Evolutionary conservation across 2,329 filamentous ascomycete genomes (phyloP).

Genomic region (Xylogone sp.): DNA sequence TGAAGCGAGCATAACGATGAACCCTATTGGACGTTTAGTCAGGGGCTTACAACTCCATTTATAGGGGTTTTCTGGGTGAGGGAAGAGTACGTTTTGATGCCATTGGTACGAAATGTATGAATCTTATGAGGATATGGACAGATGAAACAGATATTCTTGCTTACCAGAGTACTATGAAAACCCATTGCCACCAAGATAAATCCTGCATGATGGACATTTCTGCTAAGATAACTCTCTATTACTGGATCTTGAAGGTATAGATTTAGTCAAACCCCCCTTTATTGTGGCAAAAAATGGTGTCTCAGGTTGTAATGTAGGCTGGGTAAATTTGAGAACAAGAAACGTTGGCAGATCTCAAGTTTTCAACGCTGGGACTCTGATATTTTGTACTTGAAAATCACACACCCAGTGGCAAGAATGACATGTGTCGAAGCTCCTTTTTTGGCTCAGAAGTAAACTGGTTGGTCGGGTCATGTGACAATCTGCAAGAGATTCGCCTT

Average conservation of each 20-base stretch:
- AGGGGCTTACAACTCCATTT: too few species aligned
- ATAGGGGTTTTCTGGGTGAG: too few species aligned
- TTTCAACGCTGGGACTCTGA: neutral
- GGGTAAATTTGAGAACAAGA: too few species aligned
- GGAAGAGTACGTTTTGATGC: too few species aligned
- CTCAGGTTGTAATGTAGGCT: too few species aligned
- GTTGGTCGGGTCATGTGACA: neutral
- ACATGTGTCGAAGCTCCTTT: neutral
- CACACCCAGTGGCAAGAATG: neutral
- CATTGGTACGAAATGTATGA: neutral
- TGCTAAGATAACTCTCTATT: too few species aligned
- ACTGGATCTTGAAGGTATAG: neutral
- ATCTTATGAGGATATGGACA: neutral
- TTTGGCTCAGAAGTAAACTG: neutral
- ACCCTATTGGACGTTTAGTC: constrained; percentile 50
- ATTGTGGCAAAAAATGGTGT: too few species aligned
- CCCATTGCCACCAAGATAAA: constrained; percentile 12
- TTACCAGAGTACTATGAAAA: constrained; percentile 21
- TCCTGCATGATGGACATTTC: constrained; percentile 7
- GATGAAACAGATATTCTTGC: constrained; percentile 2
- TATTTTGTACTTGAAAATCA: neutral
- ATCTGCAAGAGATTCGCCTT: neutral
- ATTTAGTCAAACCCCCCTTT: neutral
- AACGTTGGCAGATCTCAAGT: neutral
- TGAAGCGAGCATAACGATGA: constrained; percentile 80